Base-by-base conservation (phyloP, 1,284 basidiomycete genomes). In the Rhodotorula mucilaginosa region DNA sequence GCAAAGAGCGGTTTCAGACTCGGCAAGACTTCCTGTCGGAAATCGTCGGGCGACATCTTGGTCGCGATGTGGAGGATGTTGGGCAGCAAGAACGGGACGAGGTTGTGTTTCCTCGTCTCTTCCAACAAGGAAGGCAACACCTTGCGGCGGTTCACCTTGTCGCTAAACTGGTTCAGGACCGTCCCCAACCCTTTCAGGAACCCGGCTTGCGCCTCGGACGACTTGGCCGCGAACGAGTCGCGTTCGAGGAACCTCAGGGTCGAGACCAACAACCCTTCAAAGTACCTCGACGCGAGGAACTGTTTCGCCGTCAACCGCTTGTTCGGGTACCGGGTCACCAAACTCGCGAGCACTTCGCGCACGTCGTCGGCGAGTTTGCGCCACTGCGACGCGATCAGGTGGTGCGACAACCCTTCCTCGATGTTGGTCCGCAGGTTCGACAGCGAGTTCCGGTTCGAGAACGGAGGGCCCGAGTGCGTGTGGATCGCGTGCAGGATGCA, bases 181-280 rank as follows among this genome's bases (percentile, higher is more conserved):
- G 59, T 48, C 5, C 74, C 47, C 56, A 78, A 67, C 0, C 77
- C 77, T 64, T 75, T 75, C 62, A 83, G 75, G 80, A 98, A 98
- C 0, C 92, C 92, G 44, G 97, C 90, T 79, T 98, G 95, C 80
- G 98, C 97, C 82, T 98, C 95, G 65, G 90, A 85, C 4, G 93
- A 89, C 81, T 97, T 96, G 1, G 93, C 89, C 3, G 93, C 92
- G 80, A 99, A 99, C 70, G 89, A 95, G 19, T 95, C 92, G 7
- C 96, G 88, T 79, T 98, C 96, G 72, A 99, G 84, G 83, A 98
- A 99, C 79, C 94, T 96, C 51, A 99, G 86, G 0, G 96, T 98
- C 1, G 93, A 96, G 49, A 99, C 95, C 21, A 96, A 91, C n/a
- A 98, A 84, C 13, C 93, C 95, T 7, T 93, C 96, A 83, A 99